These are phyloP conservation scores for Cyberlindnera suaveolens DNA, from an alignment of 805 yeast species.

Conservation along the genomic window DNA sequence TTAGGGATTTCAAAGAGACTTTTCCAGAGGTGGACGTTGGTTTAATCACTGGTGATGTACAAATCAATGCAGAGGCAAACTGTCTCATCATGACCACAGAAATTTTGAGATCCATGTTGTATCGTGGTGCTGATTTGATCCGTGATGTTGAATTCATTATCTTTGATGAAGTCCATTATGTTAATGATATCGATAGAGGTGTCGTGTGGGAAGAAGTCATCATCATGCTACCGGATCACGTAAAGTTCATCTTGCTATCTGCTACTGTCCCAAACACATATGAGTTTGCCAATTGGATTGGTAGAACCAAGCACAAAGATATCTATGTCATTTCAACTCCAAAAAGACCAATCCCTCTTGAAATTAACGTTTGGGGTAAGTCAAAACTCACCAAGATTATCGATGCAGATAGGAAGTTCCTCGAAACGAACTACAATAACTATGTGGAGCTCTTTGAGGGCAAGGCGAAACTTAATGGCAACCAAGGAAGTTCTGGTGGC, in stretches of 20 bases:
- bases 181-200: conserved; percentile 94
- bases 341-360: conserved; percentile 94
- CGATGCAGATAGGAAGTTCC: conserved; percentile 65
- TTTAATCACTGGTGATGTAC: conserved; percentile 95
- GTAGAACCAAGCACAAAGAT: conserved; percentile 92
- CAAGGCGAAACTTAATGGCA: conserved; percentile 32
- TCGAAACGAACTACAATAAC: conserved; percentile 53
- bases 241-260: conserved; percentile 81
- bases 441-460: conserved; percentile 49
- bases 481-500: conserved; percentile 37
- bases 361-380: conserved; percentile 81
- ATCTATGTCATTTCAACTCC: conserved; percentile 95
- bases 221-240: conserved; percentile 95
- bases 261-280: conserved; percentile 99
- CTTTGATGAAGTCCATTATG: conserved; percentile 97
- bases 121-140: conserved; percentile 92
- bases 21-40: conserved; percentile 87
- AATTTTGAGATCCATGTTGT: conserved; percentile 89
- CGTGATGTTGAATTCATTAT: conserved; percentile 97
- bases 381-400: conserved; percentile 66
- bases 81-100: conserved; percentile 98
- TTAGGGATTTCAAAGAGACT: conserved; percentile 76
- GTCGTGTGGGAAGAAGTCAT: conserved; percentile 99
- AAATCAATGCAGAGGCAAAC: conserved; percentile 92
- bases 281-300: conserved; percentile 98